These are phyloP conservation scores for Saccharomyces hybrid DNA, from an alignment of 1,139 yeast species.

Conservation along the genomic window DNA sequence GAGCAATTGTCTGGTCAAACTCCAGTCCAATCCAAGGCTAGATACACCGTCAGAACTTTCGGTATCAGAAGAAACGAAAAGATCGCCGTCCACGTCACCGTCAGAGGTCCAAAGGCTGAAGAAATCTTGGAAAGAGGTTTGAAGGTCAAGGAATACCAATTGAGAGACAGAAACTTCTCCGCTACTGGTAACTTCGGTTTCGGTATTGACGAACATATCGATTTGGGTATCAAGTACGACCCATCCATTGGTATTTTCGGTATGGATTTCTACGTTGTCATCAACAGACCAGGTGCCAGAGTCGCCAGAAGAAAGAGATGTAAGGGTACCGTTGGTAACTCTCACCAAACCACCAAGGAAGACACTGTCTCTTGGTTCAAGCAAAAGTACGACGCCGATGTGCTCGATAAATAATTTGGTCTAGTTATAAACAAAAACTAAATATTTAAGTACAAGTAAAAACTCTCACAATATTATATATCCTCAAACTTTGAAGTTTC, in stretches of 20 bases:
- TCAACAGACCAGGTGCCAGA: constrained; percentile 99
- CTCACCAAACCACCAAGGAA: constrained; percentile 87
- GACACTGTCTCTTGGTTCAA: constrained; percentile 98
- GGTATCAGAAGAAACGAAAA: constrained; percentile 99
- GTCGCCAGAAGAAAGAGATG: constrained; percentile 98
- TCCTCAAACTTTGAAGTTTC: neutral
- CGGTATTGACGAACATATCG: constrained; percentile 99
- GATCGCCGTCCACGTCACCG: constrained; percentile 98
- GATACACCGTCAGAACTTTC: constrained; percentile 99
- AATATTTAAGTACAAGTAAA: neutral
- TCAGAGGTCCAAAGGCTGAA: constrained; percentile 99
- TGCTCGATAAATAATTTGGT: constrained; percentile 60
- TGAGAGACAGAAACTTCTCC: constrained; percentile 88
- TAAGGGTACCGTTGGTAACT: constrained; percentile 80
- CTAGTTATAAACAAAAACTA: neutral
- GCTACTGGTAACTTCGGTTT: constrained; percentile 99
- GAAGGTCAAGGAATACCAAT: constrained; percentile 99
- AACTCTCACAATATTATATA: neutral
- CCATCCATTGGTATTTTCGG: constrained; percentile 99
- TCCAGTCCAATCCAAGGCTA: constrained; percentile 99
- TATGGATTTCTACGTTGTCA: constrained; percentile 99
- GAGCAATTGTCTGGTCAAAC: constrained; percentile 99
- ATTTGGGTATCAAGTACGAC: constrained; percentile 99
- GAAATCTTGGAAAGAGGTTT: constrained; percentile 99
- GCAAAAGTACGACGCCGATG: constrained; percentile 99